Evolutionary conservation across 305 asterid genomes (phyloP).

Genomic region (Withania somnifera): DNA sequence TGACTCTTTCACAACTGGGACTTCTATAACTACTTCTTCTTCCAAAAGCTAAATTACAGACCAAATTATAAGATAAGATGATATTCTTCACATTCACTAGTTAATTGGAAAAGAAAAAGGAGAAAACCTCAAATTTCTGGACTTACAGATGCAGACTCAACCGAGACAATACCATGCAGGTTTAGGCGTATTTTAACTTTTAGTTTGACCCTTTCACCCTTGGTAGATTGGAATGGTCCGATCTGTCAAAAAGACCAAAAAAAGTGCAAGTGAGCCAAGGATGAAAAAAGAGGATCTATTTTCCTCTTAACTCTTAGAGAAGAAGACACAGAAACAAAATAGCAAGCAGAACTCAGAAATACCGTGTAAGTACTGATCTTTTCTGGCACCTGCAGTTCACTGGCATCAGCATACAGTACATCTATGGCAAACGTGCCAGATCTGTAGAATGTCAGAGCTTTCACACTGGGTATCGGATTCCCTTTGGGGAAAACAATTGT

Average conservation of each 20-base stretch:
- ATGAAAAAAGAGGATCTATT: neutral
- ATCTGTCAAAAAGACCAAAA: constrained; percentile 31
- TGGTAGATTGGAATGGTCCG: constrained; percentile 73
- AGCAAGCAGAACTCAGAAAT: constrained; percentile 5
- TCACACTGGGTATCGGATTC: constrained; percentile 83
- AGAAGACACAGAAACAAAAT: neutral
- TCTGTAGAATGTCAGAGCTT: constrained; percentile 85
- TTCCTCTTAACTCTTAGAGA: neutral
- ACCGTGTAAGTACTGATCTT: constrained; percentile 91
- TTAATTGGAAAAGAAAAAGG: neutral
- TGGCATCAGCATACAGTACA: constrained; percentile 70
- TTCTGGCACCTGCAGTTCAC: constrained; percentile 67
- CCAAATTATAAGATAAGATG: neutral
- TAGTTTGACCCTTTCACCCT: constrained; percentile 59
- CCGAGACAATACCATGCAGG: constrained; percentile 81
- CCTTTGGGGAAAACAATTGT: constrained; percentile 88
- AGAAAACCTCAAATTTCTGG: neutral
- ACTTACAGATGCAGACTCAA: constrained; percentile 74
- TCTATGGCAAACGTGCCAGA: constrained; percentile 67
- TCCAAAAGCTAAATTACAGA: constrained; percentile 53
- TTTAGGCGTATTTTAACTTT: constrained; percentile 74
- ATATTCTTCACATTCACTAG: neutral
- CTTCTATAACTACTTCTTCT: constrained; percentile 75
- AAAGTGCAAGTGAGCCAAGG: neutral
- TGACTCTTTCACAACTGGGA: constrained; percentile 48